A percentile compares a stretch with the other conserved stretches of the same genome.
These are phyloP conservation scores for Dovyalis caffra DNA, from an alignment of 345 rosid genomes.

Conservation along the genomic window DNA sequence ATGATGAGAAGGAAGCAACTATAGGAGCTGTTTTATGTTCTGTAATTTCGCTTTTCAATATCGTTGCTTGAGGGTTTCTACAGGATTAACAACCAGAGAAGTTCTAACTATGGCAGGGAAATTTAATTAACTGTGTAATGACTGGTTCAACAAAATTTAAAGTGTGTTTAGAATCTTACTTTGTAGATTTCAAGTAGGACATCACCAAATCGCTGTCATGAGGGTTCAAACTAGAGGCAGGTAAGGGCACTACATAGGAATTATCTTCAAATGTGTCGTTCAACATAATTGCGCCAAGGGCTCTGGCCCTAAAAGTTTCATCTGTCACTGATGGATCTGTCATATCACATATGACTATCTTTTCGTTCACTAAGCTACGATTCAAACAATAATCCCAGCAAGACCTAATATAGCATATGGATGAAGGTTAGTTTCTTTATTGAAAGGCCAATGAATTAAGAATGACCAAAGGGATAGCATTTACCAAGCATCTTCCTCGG, in stretches of 20 bases:
- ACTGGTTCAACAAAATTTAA: too few relatives aligned
- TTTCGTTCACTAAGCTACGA: constrained; percentile 32
- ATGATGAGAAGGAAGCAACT: constrained; percentile 37
- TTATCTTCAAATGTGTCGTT: not conserved
- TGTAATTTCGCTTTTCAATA: constrained; percentile 31
- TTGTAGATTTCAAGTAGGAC: constrained; percentile 30
- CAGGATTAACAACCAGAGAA: not conserved
- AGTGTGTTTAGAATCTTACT: constrained; percentile 22
- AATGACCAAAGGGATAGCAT: constrained; percentile 3
- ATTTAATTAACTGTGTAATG: too few relatives aligned
- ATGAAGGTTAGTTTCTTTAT: too few relatives aligned
- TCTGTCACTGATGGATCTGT: not conserved
- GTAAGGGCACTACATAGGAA: constrained; percentile 24
- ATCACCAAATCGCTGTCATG: constrained; percentile 5
- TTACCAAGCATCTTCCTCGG: constrained; percentile 3
- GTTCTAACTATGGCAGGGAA: too few relatives aligned
- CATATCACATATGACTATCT: constrained; percentile 32
- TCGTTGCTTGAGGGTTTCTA: constrained; percentile 26
- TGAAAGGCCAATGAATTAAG: not conserved
- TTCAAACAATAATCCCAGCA: constrained; percentile 29
- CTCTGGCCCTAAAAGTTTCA: constrained; percentile 29
- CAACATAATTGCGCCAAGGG: constrained; percentile 28
- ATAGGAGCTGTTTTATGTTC: constrained; percentile 34
- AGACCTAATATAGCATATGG: constrained; percentile 23
- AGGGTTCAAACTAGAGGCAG: constrained; percentile 15